Evolutionary conservation across 2,329 filamentous ascomycete species (phyloP).

Genomic region (Hymenoscyphus occultus): DNA sequence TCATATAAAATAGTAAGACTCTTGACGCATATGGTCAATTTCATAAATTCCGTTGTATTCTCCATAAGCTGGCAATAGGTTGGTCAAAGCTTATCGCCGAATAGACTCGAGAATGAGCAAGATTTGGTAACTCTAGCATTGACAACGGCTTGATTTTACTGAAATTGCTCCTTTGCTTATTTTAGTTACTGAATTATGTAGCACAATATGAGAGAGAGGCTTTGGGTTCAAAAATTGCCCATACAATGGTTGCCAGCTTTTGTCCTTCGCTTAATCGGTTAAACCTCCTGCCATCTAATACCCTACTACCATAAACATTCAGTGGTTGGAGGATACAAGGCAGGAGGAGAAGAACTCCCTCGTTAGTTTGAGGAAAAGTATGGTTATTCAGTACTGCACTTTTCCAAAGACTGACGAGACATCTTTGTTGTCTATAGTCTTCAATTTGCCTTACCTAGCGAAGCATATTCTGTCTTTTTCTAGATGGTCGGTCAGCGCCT

Average conservation of each 20-base stretch:
- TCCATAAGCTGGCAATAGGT: background rate
- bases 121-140: too few species aligned
- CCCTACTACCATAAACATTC: conserved; percentile 49
- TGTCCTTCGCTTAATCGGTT: background rate
- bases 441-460: background rate
- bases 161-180: background rate
- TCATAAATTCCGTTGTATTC: background rate
- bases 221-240: background rate
- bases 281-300: conserved; percentile 68
- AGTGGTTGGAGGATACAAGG: conserved; percentile 68
- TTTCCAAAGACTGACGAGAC: conserved; percentile 26
- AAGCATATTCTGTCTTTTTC: background rate
- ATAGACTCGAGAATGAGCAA: background rate
- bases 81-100: background rate
- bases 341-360: conserved; percentile 56
- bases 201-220: background rate
- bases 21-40: background rate
- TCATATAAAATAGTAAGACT: background rate
- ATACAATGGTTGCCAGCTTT: background rate
- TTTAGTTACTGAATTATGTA: background rate
- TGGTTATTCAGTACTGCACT: conserved; percentile 17
- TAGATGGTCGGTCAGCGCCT: background rate
- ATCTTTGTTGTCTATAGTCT: conserved; percentile 8
- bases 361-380: conserved; percentile 38
- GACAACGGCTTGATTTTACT: background rate